Percentiles rank a stretch among this genome's conserved stretches.
Evolutionary conservation across 1,139 yeast genomes (phyloP).

Genomic region (Ogataea hybrid): DNA sequence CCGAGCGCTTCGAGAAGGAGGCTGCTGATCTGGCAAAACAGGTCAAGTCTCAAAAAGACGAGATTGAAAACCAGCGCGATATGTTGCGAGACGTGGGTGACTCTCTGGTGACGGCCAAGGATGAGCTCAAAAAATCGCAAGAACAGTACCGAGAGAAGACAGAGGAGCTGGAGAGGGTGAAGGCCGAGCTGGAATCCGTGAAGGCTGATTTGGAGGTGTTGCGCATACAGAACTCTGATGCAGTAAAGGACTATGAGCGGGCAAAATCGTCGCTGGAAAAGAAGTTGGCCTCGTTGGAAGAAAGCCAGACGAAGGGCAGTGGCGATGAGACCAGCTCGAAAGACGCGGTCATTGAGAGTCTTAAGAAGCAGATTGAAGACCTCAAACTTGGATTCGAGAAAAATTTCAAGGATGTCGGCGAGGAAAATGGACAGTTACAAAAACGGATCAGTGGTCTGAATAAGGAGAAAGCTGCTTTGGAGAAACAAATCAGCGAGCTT

Average conservation of each 20-base stretch:
- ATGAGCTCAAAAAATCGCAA: conserved; percentile 29
- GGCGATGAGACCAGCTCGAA: conserved; percentile 16
- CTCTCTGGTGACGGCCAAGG: conserved; percentile 62
- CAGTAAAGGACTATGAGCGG: conserved; percentile 35
- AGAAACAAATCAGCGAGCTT: conserved; percentile 23
- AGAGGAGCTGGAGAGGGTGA: conserved; percentile 13
- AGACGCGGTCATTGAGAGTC: conserved; percentile 22
- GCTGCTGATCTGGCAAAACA: no score
- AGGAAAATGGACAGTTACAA: conserved; percentile 14
- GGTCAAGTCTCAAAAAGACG: no score
- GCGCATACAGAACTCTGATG: conserved; percentile 35
- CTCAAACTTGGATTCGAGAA: conserved; percentile 22
- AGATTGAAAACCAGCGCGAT: no score
- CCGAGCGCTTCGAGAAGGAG: no score
- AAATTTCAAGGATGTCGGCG: conserved; percentile 7
- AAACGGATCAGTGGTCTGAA: conserved; percentile 21
- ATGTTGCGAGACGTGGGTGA: conserved; percentile 72
- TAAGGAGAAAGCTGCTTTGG: conserved; percentile 31
- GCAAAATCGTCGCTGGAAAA: conserved; percentile 25
- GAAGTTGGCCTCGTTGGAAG: conserved; percentile 18
- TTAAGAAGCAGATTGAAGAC: conserved; percentile 33
- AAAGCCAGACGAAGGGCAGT: conserved; percentile 11
- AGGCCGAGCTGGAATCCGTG: conserved; percentile 23
- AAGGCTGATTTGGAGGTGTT: conserved; percentile 34
- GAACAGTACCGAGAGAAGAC: conserved; percentile 1